Base-by-base conservation (phyloP, 2,329 filamentous ascomycete genomes). In the Dothistroma pini region DNA sequence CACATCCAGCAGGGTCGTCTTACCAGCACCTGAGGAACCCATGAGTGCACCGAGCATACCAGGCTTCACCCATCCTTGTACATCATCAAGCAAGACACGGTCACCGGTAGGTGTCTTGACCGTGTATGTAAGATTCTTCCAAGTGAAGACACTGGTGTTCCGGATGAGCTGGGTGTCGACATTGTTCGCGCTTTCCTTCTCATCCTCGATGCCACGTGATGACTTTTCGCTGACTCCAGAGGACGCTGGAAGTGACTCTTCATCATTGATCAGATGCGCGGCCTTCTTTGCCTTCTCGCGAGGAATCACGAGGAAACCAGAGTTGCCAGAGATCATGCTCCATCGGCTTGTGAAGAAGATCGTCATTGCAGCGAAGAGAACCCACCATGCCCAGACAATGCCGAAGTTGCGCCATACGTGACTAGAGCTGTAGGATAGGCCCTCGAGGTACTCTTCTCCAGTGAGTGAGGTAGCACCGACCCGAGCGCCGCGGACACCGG, bases 101-200 rank as follows among this genome's bases (percentile, higher is more conserved):
- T 80, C 76, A 2, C 76, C 76, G 41, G 74, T 74, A 22, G 79
- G 71, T 31, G 78, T 79, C 11, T 78, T 76, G 61, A 92, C 88
- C 0, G 84, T 89, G 72, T 96, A 96, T 71, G 88, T 90, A 62
- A 97, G 85, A 65, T 89, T 81, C 72, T 93, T 89, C 89, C 91
- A 96, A 0, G 92, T 96, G 59, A 96, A 90, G 0, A 89, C 79
- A 0, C 85, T 87, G 0, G 83, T 87, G 71, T 89, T 89, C 29
- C 82, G 82, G 32, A 86, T 75, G 0, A 89, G 77, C 44, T 67
- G 65, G 21, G 38, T 53, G 16, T 67, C 61, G 22, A 67, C 41
- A 35, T 66, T 61, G 10, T 54, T 53, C 8, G 55, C 50, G n/a
- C 58, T 61, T 49, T 62, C 49, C 54, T 57, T 63, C 48, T 62